phyloP scores from a whole-genome alignment of 768 basidiomycete genomes.

The Mrakia gelida region DNA sequence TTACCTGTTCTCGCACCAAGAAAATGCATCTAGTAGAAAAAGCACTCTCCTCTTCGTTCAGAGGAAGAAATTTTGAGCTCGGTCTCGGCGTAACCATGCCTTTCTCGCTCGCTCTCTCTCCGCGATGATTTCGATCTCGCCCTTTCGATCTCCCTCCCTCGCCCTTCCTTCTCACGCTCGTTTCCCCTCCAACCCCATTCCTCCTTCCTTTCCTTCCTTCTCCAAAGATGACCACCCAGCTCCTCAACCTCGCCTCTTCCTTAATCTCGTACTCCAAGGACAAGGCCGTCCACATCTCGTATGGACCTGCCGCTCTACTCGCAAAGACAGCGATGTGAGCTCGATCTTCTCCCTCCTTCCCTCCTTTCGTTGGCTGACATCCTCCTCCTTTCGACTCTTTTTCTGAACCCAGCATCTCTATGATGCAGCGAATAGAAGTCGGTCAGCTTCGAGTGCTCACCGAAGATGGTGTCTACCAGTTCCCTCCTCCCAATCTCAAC shows the following conservation, averaged over 20 bases:
- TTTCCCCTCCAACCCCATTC: not conserved
- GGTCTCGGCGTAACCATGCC: no score
- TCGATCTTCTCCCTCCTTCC: not conserved
- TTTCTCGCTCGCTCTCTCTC: no score
- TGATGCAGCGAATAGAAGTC: constrained; percentile 33
- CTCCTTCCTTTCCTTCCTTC: not conserved
- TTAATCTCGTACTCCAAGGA: not conserved
- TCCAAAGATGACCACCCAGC: not conserved
- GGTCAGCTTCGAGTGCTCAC: constrained; percentile 37
- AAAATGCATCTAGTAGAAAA: no score
- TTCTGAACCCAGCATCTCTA: not conserved
- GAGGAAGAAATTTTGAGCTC: no score
- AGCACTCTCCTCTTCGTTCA: no score
- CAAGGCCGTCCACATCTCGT: not conserved
- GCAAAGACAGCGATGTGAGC: constrained; percentile 17
- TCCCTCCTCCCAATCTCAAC: constrained; percentile 31
- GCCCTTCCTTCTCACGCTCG: no score
- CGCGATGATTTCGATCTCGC: no score
- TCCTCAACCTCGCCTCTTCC: not conserved
- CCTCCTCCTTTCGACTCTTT: not conserved
- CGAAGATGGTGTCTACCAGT: constrained; percentile 34
- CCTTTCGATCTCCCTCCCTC: no score
- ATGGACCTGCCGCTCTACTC: not conserved
- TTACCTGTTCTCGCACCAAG: no score
- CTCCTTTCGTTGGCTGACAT: not conserved